These are phyloP conservation scores for Hypoxylon sp. DNA, from an alignment of 2,329 filamentous ascomycete genomes.

Conservation along the genomic window DNA sequence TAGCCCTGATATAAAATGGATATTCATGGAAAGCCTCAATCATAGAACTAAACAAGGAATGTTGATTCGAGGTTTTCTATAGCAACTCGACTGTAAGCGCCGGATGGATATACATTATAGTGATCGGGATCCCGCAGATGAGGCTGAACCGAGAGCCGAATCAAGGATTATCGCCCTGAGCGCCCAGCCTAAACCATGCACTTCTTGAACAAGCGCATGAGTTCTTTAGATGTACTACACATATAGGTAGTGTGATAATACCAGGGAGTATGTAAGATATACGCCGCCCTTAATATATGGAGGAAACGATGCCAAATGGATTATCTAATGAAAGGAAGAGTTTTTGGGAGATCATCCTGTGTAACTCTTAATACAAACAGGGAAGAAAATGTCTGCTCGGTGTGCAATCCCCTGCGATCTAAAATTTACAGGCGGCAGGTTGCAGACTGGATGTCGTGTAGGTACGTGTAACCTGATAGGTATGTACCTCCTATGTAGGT, in stretches of 20 bases:
- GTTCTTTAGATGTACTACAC: background rate
- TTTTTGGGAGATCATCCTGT: background rate
- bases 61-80: background rate
- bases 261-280: background rate
- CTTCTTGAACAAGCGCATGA: background rate
- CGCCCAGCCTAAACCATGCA: background rate
- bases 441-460: no score
- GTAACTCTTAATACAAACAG: background rate
- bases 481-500: no score
- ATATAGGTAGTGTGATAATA: background rate
- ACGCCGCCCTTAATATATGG: background rate
- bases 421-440: no score
- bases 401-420: background rate
- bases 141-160: slow-evolving; percentile 34
- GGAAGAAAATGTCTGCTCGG: background rate
- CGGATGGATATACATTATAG: background rate
- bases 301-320: background rate
- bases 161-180: slow-evolving; percentile 11
- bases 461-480: no score
- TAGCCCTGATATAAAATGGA: background rate
- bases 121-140: slow-evolving; percentile 39
- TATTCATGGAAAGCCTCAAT: background rate
- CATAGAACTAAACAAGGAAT: background rate
- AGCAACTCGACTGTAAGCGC: slow-evolving; percentile 4
- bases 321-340: background rate